These are phyloP conservation scores for Rhododendron henanense DNA, from an alignment of 148 eudicot species.

Conservation along the genomic window DNA sequence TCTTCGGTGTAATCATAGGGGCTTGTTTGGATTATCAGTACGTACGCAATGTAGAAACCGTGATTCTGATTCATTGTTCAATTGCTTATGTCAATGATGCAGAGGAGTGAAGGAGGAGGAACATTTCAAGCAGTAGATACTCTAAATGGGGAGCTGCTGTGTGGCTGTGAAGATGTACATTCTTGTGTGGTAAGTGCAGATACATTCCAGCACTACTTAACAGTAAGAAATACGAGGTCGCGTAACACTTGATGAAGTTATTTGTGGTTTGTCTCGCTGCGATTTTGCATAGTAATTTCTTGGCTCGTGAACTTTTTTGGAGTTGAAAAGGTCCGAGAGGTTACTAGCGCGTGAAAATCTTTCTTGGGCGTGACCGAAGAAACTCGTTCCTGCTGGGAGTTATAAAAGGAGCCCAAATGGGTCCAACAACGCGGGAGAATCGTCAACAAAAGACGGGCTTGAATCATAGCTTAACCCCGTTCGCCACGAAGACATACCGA, in stretches of 20 bases:
- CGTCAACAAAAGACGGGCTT: background rate
- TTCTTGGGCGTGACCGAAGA: background rate
- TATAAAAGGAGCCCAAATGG: background rate
- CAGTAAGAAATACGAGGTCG: background rate
- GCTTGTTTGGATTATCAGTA: background rate
- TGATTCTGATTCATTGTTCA: background rate
- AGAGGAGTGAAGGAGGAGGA: slow-evolving; percentile 89
- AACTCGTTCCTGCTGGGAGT: background rate
- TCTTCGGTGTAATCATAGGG: background rate
- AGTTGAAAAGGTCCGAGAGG: background rate
- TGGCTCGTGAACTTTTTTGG: background rate
- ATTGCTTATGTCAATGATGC: background rate
- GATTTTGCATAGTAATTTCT: background rate
- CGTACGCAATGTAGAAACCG: background rate
- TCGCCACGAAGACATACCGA: no score
- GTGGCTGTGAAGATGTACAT: slow-evolving; percentile 56
- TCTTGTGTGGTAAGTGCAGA: slow-evolving; percentile 40
- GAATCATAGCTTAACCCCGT: background rate
- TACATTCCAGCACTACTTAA: background rate
- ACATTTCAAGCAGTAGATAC: slow-evolving; percentile 59
- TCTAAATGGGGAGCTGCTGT: slow-evolving; percentile 65
- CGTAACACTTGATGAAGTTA: background rate
- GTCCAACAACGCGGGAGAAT: background rate
- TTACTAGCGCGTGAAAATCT: background rate
- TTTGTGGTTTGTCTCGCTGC: background rate